A percentile compares a stretch with the other conserved stretches of the same genome.
Conservation (phyloP, 768 basidiomycete species). For the Mycena haematopus region DNA sequence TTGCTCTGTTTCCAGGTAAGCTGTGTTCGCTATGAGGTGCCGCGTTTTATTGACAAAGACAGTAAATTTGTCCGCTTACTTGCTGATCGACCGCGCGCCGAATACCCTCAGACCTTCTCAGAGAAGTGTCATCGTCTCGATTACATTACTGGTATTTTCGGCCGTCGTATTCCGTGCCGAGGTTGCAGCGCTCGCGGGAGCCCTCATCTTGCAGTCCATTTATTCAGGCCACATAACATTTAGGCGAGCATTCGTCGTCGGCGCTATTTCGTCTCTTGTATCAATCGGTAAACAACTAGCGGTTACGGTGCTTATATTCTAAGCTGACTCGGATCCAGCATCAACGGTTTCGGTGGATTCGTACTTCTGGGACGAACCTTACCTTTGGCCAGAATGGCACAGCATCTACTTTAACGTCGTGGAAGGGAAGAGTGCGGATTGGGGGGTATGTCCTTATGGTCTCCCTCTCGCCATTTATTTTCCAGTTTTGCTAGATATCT, state of each 20-base stretch:
- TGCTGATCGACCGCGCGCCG: conserved; percentile 52
- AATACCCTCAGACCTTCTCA: conserved; percentile 46
- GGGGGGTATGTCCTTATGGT: conserved; percentile 75
- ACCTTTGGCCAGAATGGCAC: conserved; percentile 88
- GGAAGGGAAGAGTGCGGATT: conserved; percentile 85
- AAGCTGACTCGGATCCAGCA: conserved; percentile 42
- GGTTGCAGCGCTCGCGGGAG: conserved; percentile 68
- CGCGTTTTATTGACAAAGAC: not conserved
- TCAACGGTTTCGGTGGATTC: conserved; percentile 77
- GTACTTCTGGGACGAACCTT: conserved; percentile 78
- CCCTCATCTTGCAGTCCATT: conserved; percentile 63
- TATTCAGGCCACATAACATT: conserved; percentile 50
- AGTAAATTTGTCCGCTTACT: conserved; percentile 66
- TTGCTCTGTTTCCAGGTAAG: conserved; percentile 81
- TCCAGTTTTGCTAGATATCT: conserved; percentile 57
- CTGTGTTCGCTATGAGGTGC: not conserved
- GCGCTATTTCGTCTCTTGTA: conserved; percentile 50
- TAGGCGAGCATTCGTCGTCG: conserved; percentile 51
- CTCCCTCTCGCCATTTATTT: conserved; percentile 1
- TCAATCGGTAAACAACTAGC: conserved; percentile 56
- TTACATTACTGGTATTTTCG: conserved; percentile 69
- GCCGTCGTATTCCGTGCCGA: conserved; percentile 84
- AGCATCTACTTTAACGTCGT: conserved; percentile 86
- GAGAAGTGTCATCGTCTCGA: conserved; percentile 44
- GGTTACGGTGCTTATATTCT: not conserved